Conservation (phyloP, 768 basidiomycete species). For the Leccinum incarnatum region DNA sequence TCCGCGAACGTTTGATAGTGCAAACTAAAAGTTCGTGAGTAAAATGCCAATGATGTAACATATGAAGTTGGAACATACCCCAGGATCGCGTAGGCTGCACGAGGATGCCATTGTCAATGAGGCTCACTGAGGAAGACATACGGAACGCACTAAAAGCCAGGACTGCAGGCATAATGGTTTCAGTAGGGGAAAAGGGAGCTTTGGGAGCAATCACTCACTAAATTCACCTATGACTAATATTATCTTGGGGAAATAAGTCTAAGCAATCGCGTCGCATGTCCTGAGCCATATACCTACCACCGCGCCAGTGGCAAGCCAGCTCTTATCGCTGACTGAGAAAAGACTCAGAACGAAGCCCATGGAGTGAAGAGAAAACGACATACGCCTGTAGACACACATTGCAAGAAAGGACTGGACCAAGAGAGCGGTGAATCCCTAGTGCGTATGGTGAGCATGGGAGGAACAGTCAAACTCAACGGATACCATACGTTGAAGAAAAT, state of each 20-base stretch:
- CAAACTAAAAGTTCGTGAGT: constrained; percentile 35
- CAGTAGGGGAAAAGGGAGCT: neutral
- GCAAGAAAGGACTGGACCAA: constrained; percentile 59
- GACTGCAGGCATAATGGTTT: constrained; percentile 16
- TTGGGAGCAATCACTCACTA: constrained; percentile 14
- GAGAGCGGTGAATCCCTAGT: constrained; percentile 46
- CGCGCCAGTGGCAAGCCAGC: constrained; percentile 38
- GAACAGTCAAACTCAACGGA: neutral
- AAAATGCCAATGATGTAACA: neutral
- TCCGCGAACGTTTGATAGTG: constrained; percentile 43
- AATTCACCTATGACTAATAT: constrained; percentile 45
- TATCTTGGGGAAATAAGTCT: constrained; percentile 10
- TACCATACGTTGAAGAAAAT: constrained; percentile 48
- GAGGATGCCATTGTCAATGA: constrained; percentile 3
- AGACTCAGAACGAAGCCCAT: neutral
- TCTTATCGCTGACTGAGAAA: constrained; percentile 49
- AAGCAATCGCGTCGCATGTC: neutral
- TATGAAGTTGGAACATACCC: constrained; percentile 33
- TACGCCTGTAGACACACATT: constrained; percentile 50
- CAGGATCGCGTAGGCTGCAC: constrained; percentile 35
- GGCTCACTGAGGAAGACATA: neutral
- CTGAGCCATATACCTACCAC: constrained; percentile 26
- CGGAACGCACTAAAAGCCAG: constrained; percentile 34
- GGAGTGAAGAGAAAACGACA: constrained; percentile 13
- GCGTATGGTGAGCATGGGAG: neutral